These are phyloP conservation scores for Rosa persica DNA, from an alignment of 306 rosid species.

Conservation along the genomic window DNA sequence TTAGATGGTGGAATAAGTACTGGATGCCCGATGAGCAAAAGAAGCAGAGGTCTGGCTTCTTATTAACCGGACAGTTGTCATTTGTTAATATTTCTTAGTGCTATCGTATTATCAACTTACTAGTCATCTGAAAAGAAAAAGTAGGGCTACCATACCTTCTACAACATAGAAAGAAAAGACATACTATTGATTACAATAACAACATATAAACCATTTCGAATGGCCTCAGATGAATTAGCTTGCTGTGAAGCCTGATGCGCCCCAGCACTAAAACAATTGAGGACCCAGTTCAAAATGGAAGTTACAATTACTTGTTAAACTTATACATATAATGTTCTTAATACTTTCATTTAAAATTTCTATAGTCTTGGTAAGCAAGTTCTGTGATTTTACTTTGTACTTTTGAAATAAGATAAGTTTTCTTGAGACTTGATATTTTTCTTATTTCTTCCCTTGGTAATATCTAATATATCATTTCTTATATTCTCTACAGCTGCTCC, in stretches of 20 bases:
- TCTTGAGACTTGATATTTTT: neutral
- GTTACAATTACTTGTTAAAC: neutral
- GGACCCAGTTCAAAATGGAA: neutral
- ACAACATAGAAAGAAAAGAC: neutral
- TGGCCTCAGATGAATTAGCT: neutral
- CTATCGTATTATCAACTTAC: too few relatives aligned
- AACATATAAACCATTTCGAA: neutral
- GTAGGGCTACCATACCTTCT: too few relatives aligned
- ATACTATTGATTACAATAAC: neutral
- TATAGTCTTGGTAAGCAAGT: neutral
- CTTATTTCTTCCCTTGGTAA: neutral
- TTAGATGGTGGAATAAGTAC: conserved; percentile 83
- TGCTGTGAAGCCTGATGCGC: neutral
- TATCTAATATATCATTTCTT: conserved; percentile 13
- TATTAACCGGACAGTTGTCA: neutral
- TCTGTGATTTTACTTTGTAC: neutral
- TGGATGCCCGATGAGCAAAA: conserved; percentile 72
- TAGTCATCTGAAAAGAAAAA: too few relatives aligned
- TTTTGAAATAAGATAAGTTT: neutral
- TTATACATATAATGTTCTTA: neutral
- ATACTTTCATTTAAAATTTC: neutral
- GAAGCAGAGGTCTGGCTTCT: conserved; percentile 54
- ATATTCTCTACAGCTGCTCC: conserved; percentile 61
- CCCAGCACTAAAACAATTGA: neutral
- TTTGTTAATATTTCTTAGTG: neutral